Conservation (phyloP, 495 filamentous ascomycete genomes). For the Penicillium diatomitis region DNA sequence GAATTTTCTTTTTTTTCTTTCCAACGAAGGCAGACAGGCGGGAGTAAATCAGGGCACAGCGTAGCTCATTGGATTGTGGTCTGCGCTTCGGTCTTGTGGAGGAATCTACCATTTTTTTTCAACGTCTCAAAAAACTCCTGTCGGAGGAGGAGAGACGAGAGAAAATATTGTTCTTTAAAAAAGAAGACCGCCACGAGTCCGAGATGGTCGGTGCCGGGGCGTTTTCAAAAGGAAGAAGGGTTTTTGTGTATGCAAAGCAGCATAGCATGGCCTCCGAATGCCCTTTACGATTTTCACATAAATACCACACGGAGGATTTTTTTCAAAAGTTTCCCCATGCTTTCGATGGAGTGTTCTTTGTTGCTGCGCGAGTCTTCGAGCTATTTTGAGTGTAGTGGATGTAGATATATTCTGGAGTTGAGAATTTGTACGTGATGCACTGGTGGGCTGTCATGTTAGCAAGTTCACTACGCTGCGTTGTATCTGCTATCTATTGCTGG, state of each 20-base stretch:
- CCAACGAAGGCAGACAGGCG: conserved; percentile 16
- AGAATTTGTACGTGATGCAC: too few relatives aligned
- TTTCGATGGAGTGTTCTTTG: not conserved
- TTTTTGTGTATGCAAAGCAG: conserved; percentile 35
- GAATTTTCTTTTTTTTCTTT: conserved; percentile 17
- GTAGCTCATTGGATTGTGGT: conserved; percentile 14
- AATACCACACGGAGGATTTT: conserved; percentile 35
- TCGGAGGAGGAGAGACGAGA: conserved; percentile 16
- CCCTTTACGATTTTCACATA: conserved; percentile 37
- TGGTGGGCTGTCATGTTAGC: too few relatives aligned
- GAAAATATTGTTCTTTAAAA: conserved; percentile 12
- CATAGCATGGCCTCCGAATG: conserved; percentile 36
- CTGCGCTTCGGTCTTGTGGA: conserved; percentile 27
- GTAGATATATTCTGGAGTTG: too few relatives aligned
- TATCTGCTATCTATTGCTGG: too few relatives aligned
- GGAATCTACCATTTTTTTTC: conserved; percentile 6
- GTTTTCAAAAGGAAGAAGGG: conserved; percentile 30
- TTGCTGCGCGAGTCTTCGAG: too few relatives aligned
- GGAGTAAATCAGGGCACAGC: conserved; percentile 23
- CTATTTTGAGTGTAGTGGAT: too few relatives aligned
- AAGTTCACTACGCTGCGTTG: too few relatives aligned
- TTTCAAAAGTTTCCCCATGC: conserved; percentile 7
- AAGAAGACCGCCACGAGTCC: conserved; percentile 19
- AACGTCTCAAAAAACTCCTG: conserved; percentile 11
- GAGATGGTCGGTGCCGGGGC: conserved; percentile 12